Conservation (phyloP, 768 basidiomycete species). For the Tylopilus subfusipes region DNA sequence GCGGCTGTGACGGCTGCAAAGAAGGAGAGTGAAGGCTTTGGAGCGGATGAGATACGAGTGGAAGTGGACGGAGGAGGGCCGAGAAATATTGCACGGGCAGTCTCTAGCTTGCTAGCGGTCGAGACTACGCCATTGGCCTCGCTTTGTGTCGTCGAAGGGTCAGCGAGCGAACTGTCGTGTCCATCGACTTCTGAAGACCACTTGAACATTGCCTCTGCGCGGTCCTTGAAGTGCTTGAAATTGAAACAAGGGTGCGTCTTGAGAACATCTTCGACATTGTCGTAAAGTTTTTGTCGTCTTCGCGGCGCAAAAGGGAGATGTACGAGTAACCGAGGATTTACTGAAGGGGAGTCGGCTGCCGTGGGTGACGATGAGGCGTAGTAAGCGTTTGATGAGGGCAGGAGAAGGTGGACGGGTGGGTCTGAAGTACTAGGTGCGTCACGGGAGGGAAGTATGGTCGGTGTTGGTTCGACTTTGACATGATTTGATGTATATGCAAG, state of each 20-base stretch:
- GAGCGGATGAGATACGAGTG: constrained; percentile 5
- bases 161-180: constrained; percentile 8
- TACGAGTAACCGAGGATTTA: constrained; percentile 38
- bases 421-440: constrained; percentile 16
- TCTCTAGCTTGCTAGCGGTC: constrained; percentile 21
- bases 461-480: constrained; percentile 37
- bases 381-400: constrained; percentile 18
- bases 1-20: constrained; percentile 58
- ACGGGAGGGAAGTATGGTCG: constrained; percentile 24
- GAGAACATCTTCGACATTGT: constrained; percentile 40
- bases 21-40: constrained; percentile 36
- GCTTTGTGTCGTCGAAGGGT: constrained; percentile 29
- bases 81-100: constrained; percentile 33
- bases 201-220: constrained; percentile 42
- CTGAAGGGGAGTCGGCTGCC: constrained; percentile 24
- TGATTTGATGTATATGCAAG: constrained; percentile 12
- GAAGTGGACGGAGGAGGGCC: constrained; percentile 16
- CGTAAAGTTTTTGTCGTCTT: constrained; percentile 36
- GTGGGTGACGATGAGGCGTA: constrained; percentile 24
- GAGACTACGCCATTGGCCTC: constrained; percentile 22
- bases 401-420: constrained; percentile 21
- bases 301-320: constrained; percentile 40
- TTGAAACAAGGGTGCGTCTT: constrained; percentile 50
- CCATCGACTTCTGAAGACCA: constrained; percentile 36
- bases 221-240: constrained; percentile 43